Evolutionary conservation across 768 basidiomycete species (phyloP).

Genomic region (Suillus plorans): DNA sequence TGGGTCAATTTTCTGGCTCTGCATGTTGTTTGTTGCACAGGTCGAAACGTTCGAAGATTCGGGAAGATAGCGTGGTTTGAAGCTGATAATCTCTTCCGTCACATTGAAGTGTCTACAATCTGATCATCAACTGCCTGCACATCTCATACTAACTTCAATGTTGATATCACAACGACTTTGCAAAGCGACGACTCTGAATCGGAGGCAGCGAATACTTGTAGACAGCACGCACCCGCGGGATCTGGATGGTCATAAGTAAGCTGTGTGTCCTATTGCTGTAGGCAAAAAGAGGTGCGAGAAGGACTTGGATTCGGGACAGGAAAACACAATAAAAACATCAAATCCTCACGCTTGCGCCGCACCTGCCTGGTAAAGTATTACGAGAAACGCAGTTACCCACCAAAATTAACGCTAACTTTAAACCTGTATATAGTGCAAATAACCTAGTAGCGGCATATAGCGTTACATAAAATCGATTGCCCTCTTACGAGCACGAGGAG

Average conservation of each 20-base stretch:
- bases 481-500: slow-evolving; percentile 54
- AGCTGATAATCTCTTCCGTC: background rate
- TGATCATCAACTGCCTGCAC: background rate
- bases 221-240: background rate
- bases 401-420: background rate
- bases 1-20: background rate
- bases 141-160: background rate
- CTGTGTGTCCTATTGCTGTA: too few species aligned
- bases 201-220: background rate
- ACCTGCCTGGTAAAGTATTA: too few species aligned
- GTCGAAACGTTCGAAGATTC: background rate
- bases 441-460: background rate
- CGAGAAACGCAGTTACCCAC: background rate
- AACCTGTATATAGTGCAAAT: background rate
- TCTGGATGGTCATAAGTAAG: background rate
- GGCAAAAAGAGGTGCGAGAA: too few species aligned
- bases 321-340: too few species aligned
- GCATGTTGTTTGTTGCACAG: background rate
- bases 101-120: too few species aligned
- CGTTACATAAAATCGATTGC: slow-evolving; percentile 74
- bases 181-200: background rate
- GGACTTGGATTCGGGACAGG: too few species aligned
- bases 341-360: too few species aligned
- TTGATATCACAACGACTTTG: background rate
- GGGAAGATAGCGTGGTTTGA: background rate